These are phyloP conservation scores for Areca catechu DNA, from an alignment of 176 grass and related monocot species.

Conservation along the genomic window DNA sequence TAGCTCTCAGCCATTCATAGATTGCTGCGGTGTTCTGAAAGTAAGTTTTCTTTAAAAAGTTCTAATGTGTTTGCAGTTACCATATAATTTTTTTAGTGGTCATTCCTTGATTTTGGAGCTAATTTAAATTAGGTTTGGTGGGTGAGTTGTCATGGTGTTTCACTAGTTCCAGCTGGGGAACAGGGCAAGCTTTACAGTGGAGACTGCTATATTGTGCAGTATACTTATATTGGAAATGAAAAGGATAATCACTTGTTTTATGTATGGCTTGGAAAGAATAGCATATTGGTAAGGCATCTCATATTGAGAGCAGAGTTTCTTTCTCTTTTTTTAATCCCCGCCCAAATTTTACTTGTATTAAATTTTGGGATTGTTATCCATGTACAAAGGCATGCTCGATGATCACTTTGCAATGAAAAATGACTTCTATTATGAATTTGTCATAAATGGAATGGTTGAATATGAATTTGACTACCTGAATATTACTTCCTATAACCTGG, in stretches of 20 bases:
- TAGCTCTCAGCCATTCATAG: constrained; percentile 34
- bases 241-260: constrained; percentile 49
- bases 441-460: no score
- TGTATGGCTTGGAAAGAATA: constrained; percentile 52
- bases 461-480: no score
- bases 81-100: no score
- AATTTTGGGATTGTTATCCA: not conserved
- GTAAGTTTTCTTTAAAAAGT: constrained; percentile 19
- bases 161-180: constrained; percentile 44
- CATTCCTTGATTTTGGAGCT: not conserved
- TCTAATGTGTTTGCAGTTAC: no score
- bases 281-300: constrained; percentile 33
- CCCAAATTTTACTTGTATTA: not conserved
- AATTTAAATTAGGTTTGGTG: constrained; percentile 46
- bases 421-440: no score
- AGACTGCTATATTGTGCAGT: constrained; percentile 60
- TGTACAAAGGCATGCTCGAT: no score
- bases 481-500: no score
- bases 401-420: no score
- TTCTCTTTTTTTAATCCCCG: not conserved
- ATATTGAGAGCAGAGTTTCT: not conserved
- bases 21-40: constrained; percentile 48
- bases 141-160: constrained; percentile 35
- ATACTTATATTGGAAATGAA: constrained; percentile 40
- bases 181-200: constrained; percentile 43